phyloP scores from a whole-genome alignment of 495 filamentous ascomycete species.

The Penicillium verhagenii region DNA sequence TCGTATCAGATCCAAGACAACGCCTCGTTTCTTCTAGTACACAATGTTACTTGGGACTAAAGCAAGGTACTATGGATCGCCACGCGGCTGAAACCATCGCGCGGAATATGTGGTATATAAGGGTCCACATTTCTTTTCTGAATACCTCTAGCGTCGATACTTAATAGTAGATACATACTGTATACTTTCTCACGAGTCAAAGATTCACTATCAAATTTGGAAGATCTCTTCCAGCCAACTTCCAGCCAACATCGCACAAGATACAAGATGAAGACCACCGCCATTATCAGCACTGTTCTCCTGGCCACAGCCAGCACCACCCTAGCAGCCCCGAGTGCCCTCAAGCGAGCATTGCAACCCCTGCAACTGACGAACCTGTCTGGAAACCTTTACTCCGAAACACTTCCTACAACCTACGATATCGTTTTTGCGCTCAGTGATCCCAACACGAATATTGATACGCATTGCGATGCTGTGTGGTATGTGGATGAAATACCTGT shows the following conservation, averaged over 20 bases:
- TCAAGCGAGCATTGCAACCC: conserved; percentile 7
- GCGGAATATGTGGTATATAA: neutral
- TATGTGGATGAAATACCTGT: too few species aligned
- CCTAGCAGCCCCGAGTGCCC: conserved; percentile 9
- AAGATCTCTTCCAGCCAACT: neutral
- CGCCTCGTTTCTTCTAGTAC: neutral
- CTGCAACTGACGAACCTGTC: conserved; percentile 8
- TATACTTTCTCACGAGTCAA: too few species aligned
- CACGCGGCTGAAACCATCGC: neutral
- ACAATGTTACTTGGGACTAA: neutral
- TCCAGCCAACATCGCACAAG: neutral
- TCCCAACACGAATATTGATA: conserved; percentile 13
- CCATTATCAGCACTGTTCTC: conserved; percentile 9
- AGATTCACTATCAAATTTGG: too few species aligned
- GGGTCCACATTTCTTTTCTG: neutral
- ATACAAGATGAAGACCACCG: conserved; percentile 16
- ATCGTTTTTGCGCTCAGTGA: conserved; percentile 18
- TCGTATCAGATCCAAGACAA: neutral
- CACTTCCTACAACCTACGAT: conserved; percentile 2
- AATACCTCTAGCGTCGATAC: neutral
- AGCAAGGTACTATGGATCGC: neutral
- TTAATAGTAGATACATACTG: neutral
- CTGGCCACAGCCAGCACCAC: conserved; percentile 11
- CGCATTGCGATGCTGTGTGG: conserved; percentile 14
- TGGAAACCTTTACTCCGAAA: conserved; percentile 8